These are phyloP conservation scores for Omphalotus olearius DNA, from an alignment of 1,284 basidiomycete species.

Conservation along the genomic window DNA sequence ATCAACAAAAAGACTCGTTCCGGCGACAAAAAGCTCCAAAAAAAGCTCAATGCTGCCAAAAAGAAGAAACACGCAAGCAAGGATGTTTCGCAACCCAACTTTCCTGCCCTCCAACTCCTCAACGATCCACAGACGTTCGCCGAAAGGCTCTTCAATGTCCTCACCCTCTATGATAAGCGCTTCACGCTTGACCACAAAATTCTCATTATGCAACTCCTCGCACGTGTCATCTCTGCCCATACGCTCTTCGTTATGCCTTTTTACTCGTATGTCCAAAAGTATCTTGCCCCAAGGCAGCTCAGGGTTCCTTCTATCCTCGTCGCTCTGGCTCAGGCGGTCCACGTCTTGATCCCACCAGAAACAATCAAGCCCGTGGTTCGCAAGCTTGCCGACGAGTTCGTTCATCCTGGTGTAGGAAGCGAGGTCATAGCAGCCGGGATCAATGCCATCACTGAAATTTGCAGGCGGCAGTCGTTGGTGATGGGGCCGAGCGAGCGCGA, in stretches of 20 bases:
- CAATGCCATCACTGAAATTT: constrained; percentile 93
- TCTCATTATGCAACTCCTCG: constrained; percentile 94
- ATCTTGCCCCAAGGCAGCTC: constrained; percentile 91
- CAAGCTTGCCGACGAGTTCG: constrained; percentile 94
- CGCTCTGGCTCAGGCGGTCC: constrained; percentile 92
- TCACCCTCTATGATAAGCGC: constrained; percentile 87
- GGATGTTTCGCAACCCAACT: constrained; percentile 59
- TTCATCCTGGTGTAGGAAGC: constrained; percentile 94
- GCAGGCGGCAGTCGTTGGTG: constrained; percentile 90
- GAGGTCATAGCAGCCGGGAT: constrained; percentile 96
- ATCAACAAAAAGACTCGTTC: constrained; percentile 89
- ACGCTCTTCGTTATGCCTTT: constrained; percentile 94
- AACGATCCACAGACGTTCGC: constrained; percentile 96
- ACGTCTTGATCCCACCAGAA: constrained; percentile 94
- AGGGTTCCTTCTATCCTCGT: constrained; percentile 94
- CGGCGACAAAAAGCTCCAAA: constrained; percentile 74
- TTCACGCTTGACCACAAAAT: constrained; percentile 97
- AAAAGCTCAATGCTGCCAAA: constrained; percentile 64
- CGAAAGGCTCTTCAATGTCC: constrained; percentile 89
- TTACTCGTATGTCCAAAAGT: constrained; percentile 95
- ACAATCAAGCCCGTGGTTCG: constrained; percentile 85
- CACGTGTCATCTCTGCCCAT: constrained; percentile 92
- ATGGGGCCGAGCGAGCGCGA: constrained; percentile 62
- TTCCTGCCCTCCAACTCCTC: constrained; percentile 90
- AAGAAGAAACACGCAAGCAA: constrained; percentile 64